Evolutionary conservation across 192 early-diverging fungal genomes (phyloP), one percentile per base, ranked within the genome.

Genomic region (Phlyctochytrium planicorne): DNA sequence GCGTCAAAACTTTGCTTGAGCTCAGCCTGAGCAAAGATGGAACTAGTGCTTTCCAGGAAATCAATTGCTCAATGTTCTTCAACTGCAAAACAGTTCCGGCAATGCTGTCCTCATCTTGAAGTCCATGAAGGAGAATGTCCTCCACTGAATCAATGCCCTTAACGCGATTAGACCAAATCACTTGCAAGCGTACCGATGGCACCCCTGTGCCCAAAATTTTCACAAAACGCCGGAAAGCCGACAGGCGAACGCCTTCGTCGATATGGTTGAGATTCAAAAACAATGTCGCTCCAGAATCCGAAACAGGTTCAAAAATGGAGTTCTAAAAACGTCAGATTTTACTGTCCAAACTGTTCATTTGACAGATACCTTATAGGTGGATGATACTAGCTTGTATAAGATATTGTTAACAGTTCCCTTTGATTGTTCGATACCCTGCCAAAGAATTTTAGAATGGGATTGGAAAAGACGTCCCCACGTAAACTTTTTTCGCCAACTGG

Each of bases 211-310:
- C n/a, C 23, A 84, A 70, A 34, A 91, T 80, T 27, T 80, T 80
- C 24, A 69, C 67, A 34, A 95, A 69, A 59, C 86, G 88, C 63
- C 87, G 83, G 20, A 91, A 70, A 17, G 88, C 92, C 2, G 90
- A 63, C 30, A 91, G 72, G 6, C 94, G 84, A 25, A 93, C 83
- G 14, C 83, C 79, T 0, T 83, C 61, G 23, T 94, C 86, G 0
- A 84, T 78, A 60, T 92, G 90, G 60, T 90, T 85, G 55, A 96
- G 77, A 78, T 89, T 88, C 57, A 95, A 82, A 65, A 83, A 95
- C 25, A 96, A 73, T 2, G 91, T 93, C 0, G 92, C 93, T 53
- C 86, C 84, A 2, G 85, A 81, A 47, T 89, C 31, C 10, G 36
- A 14, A 14, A 94, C 70, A 1, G 88, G 66, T 63, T 89, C 80